Evolutionary conservation across 2,329 filamentous ascomycete species (phyloP).

Genomic region (Fusarium miscanthi): DNA sequence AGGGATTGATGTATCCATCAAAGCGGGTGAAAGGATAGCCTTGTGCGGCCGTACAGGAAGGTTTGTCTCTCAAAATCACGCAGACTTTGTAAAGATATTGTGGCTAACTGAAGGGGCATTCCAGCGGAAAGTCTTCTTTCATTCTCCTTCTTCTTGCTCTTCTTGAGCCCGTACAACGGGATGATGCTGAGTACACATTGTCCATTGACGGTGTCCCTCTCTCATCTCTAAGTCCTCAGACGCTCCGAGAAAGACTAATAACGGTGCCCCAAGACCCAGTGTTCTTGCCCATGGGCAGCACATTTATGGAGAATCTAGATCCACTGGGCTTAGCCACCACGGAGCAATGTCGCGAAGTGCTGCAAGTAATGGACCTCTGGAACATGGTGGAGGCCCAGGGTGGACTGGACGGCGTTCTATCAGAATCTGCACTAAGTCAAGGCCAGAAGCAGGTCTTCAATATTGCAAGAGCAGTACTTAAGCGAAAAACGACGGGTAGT

Average conservation of each 20-base stretch:
- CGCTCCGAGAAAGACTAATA: not conserved
- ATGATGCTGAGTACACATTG: not conserved
- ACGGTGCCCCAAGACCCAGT: not conserved
- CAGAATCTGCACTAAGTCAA: not conserved
- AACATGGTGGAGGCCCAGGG: not conserved
- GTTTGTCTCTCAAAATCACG: not conserved
- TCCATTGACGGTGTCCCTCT: not conserved
- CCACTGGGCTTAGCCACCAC: not conserved
- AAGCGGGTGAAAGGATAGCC: not conserved
- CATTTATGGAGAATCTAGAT: not conserved
- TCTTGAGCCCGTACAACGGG: not conserved
- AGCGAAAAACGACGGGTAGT: not conserved
- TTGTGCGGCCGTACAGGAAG: not conserved
- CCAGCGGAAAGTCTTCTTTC: not conserved
- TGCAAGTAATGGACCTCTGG: not conserved
- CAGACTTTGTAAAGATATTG: too few relatives aligned
- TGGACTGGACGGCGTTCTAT: not conserved
- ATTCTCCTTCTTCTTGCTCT: not conserved
- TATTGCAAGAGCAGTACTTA: not conserved
- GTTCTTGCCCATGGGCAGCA: not conserved
- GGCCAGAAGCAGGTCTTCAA: not conserved
- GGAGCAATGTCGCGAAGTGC: not conserved
- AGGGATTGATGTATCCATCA: not conserved
- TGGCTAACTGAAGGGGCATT: rapidly evolving
- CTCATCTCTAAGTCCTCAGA: not conserved